Evolutionary conservation across 177 flowering plant genomes (phyloP), one percentile per base, ranked within the genome.

Genomic region (Tripterygium wilfordii): DNA sequence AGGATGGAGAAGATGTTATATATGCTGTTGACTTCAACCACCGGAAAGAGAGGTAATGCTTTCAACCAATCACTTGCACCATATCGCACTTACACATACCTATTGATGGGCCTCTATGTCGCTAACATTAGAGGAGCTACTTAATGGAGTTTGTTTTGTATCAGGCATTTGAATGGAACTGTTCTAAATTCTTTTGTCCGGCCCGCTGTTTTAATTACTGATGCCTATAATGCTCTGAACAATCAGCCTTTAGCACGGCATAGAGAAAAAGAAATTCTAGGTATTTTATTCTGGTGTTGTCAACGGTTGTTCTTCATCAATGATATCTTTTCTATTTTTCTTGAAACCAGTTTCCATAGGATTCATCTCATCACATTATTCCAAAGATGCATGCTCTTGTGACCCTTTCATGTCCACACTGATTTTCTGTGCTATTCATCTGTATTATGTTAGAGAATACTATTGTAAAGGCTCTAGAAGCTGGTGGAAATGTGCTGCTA

Each of bases 1-100:
- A 91, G 58, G 98, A 88, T 69, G 98, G 98, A 23, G 98, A 91
- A 58, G 96, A 91, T 73, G 83, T 91, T 39, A 75, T 91, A 42
- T 91, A 91, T 70, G 98, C 96, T 35, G 98, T 91, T 42, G 98
- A 91, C 63, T 91, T 78, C 49, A 91, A 91, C 48, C 98, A 86
- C 74, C 88, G 95, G 3, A 91, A 88, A 69, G 98, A 91, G 70
- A 76, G 85, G 98, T 84, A 53, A 30, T 10, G 47, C 26, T 20
- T 22, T 27, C 33, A 12, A 10, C 17, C 42, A 30, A 36, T 22
- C 48, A 19, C 36, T 29, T 66, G 28, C n/a, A 17, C 9, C 13
- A 31, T 12, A 2, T 45, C 40, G 14, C 25, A 15, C 13, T 15
- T 49, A 1, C 37, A 2, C 5, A n/a, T n/a, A n/a, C n/a, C n/a